Conservation (phyloP, 2,329 filamentous ascomycete species). For the Aspergillus costaricaensis region DNA sequence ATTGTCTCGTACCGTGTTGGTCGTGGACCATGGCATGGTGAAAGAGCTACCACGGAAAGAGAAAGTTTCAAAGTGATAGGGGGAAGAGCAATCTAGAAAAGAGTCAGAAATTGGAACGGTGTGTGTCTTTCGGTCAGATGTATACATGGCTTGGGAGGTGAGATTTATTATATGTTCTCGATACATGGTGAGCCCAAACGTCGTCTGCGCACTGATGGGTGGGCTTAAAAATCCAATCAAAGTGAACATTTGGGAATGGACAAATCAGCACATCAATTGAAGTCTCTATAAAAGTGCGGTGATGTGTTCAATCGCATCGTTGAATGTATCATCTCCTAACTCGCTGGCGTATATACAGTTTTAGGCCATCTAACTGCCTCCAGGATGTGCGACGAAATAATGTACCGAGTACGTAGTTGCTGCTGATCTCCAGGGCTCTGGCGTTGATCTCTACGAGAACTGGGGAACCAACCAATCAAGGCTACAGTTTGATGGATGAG, state of each 20-base stretch:
- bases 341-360: neutral
- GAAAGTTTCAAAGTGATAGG: neutral
- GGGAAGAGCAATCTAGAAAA: neutral
- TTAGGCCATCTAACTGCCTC: neutral
- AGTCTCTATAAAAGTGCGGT: neutral
- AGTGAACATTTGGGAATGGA: neutral
- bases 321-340: too few species aligned
- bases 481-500: too few species aligned
- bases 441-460: neutral
- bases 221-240: neutral
- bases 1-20: neutral
- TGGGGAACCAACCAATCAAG: neutral
- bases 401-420: neutral
- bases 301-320: neutral
- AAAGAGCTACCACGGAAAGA: neutral
- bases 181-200: neutral
- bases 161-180: neutral
- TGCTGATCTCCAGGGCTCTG: neutral
- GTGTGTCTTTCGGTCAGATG: neutral
- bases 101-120: neutral
- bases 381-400: neutral
- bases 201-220: neutral
- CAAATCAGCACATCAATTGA: neutral
- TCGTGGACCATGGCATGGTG: neutral
- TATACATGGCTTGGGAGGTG: neutral